Conservation (phyloP, 495 filamentous ascomycete genomes). For the Neurospora intermedia region DNA sequence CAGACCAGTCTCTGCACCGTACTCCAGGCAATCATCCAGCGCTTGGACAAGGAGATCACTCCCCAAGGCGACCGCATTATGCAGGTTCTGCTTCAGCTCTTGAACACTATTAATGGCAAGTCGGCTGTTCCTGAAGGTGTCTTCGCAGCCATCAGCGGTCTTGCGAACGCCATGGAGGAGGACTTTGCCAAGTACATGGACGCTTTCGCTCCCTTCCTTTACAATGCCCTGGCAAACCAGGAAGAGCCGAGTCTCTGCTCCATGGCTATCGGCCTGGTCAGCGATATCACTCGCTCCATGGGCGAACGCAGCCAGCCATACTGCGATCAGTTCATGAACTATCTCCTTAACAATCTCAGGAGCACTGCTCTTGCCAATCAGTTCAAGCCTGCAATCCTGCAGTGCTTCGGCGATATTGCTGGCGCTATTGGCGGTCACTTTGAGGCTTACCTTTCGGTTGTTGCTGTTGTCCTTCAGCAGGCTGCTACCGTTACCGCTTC, state of each 20-base stretch:
- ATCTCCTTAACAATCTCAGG: conserved; percentile 77
- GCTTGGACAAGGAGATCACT: conserved; percentile 81
- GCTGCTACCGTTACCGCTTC: conserved; percentile 68
- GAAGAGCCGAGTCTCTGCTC: conserved; percentile 89
- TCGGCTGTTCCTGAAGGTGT: conserved; percentile 90
- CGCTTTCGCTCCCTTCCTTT: conserved; percentile 77
- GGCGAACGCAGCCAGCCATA: conserved; percentile 83
- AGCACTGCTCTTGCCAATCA: conserved; percentile 75
- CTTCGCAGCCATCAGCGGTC: conserved; percentile 77
- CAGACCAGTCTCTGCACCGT: conserved; percentile 91
- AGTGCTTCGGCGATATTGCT: conserved; percentile 96
- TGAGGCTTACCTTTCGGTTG: conserved; percentile 81
- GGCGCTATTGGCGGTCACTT: conserved; percentile 89
- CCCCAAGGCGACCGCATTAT: conserved; percentile 92
- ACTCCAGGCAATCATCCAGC: conserved; percentile 79
- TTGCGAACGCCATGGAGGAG: conserved; percentile 80
- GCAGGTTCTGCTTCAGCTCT: conserved; percentile 70
- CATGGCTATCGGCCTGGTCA: conserved; percentile 95
- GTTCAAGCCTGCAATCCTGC: conserved; percentile 94
- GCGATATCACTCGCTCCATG: conserved; percentile 86
- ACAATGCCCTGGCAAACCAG: conserved; percentile 86
- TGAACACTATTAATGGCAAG: conserved; percentile 67
- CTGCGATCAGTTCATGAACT: conserved; percentile 97
- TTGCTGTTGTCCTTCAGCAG: conserved; percentile 88
- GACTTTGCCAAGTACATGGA: conserved; percentile 97